These are phyloP conservation scores for Podaxis carcinomalis DNA, from an alignment of 768 basidiomycete genomes.

Conservation along the genomic window DNA sequence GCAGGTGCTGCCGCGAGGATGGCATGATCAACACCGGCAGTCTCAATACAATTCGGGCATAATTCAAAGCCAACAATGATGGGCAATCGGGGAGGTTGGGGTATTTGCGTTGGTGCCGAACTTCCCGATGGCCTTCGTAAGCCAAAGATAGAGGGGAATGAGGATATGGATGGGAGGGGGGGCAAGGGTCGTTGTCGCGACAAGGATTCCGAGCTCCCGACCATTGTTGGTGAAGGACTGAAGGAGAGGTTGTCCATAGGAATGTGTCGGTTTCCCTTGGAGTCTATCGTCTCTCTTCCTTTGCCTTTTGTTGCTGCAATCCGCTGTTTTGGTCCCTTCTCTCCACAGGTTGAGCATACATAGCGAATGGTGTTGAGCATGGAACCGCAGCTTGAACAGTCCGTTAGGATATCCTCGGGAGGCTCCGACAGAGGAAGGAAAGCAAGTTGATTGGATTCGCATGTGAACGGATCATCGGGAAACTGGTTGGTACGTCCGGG, in stretches of 20 bases:
- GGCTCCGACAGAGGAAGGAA: slow-evolving; percentile 44
- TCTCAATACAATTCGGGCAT: slow-evolving; percentile 75
- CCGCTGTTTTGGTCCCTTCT: slow-evolving; percentile 47
- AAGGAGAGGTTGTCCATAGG: slow-evolving; percentile 10
- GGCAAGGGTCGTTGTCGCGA: background rate
- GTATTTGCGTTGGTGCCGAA: slow-evolving; percentile 11
- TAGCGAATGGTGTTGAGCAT: slow-evolving; percentile 82
- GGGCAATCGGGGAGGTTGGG: slow-evolving; percentile 14
- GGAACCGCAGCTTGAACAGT: slow-evolving; percentile 79
- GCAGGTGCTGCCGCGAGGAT: slow-evolving; percentile 49
- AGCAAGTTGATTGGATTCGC: slow-evolving; percentile 45
- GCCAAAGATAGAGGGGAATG: slow-evolving; percentile 18
- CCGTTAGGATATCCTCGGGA: slow-evolving; percentile 61
- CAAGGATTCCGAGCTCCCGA: slow-evolving; percentile 19
- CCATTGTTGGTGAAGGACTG: slow-evolving; percentile 34
- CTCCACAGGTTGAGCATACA: slow-evolving; percentile 85
- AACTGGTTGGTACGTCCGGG: slow-evolving; percentile 12
- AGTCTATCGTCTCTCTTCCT: slow-evolving; percentile 30
- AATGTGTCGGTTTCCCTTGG: background rate
- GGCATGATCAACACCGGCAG: slow-evolving; percentile 75
- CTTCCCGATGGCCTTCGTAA: slow-evolving; percentile 11
- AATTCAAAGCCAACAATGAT: slow-evolving; percentile 68
- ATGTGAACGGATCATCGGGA: slow-evolving; percentile 16
- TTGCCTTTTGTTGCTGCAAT: slow-evolving; percentile 41
- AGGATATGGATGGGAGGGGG: slow-evolving; percentile 36